Percentiles rank a stretch among this genome's conserved stretches.
phyloP scores from a whole-genome alignment of 2,329 filamentous ascomycete genomes.

The Fusarium abutilonis region DNA sequence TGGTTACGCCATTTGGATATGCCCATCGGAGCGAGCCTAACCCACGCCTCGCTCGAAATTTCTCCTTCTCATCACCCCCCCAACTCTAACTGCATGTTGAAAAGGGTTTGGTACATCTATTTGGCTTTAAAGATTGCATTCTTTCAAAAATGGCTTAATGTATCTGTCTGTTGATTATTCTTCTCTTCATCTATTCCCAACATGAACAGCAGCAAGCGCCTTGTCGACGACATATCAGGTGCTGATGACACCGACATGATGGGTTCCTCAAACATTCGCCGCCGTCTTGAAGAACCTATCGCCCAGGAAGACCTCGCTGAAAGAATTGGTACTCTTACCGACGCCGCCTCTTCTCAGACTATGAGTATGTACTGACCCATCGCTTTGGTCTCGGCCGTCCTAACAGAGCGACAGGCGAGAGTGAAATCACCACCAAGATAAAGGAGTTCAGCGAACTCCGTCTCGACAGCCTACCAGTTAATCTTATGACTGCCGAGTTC shows the following conservation, averaged over 20 bases:
- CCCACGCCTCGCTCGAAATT: neutral
- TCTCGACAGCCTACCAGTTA: conserved; percentile 29
- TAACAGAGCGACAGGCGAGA: conserved; percentile 2
- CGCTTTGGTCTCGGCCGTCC: neutral
- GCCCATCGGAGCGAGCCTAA: neutral
- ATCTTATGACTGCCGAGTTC: conserved; percentile 38
- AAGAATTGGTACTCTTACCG: neutral
- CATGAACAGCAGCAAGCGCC: conserved; percentile 6
- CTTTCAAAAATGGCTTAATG: too few relatives aligned
- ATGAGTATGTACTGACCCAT: neutral
- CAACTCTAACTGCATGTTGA: neutral
- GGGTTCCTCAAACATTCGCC: neutral
- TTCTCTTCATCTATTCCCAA: neutral
- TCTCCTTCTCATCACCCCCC: neutral
- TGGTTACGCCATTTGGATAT: neutral
- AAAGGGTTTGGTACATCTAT: too few relatives aligned
- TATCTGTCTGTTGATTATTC: neutral
- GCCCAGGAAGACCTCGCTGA: neutral
- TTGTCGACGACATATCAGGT: neutral
- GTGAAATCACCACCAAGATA: neutral
- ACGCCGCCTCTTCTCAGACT: neutral
- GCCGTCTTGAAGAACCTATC: neutral
- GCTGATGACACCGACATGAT: neutral
- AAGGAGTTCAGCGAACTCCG: conserved; percentile 30
- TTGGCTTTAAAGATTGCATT: neutral